Evolutionary conservation across 306 rosid genomes (phyloP).

Genomic region (Citrullus amarus): DNA sequence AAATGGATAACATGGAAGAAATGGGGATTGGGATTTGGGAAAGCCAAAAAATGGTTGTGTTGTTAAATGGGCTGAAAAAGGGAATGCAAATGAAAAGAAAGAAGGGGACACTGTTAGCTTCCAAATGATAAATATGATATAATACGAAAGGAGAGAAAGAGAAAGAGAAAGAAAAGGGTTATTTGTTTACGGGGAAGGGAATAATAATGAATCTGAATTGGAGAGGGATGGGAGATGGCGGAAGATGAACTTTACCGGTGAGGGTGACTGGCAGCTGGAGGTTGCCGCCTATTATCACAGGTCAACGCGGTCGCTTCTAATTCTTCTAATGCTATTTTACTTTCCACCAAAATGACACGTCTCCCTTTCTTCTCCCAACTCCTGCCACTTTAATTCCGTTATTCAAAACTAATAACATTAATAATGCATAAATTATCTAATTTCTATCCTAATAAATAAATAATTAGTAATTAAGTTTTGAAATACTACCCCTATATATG

Average conservation of each 20-base stretch:
- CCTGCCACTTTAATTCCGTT: neutral
- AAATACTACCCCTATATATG: no score
- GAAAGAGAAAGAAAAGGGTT: neutral
- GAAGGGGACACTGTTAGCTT: conserved; percentile 24
- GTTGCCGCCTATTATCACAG: conserved; percentile 27
- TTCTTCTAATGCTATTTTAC: neutral
- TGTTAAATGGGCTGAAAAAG: conserved; percentile 7
- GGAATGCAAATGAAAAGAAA: conserved; percentile 27
- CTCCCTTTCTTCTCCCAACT: neutral
- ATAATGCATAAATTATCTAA: no score
- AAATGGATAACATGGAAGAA: neutral
- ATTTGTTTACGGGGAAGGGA: neutral
- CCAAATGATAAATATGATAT: conserved; percentile 11
- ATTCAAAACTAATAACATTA: neutral
- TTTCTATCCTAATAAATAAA: no score
- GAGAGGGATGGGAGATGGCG: conserved; percentile 15
- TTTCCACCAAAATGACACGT: neutral
- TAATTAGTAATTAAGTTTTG: no score
- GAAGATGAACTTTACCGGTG: neutral
- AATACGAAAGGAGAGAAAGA: no score
- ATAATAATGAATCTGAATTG: conserved; percentile 15
- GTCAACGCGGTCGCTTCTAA: conserved; percentile 41
- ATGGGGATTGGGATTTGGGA: neutral
- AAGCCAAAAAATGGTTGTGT: no score
- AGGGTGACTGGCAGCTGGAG: conserved; percentile 59